Evolutionary conservation across 2,329 filamentous ascomycete species (phyloP), one percentile per base, ranked within the genome.

Genomic region (Colletotrichum neosansevieriae): DNA sequence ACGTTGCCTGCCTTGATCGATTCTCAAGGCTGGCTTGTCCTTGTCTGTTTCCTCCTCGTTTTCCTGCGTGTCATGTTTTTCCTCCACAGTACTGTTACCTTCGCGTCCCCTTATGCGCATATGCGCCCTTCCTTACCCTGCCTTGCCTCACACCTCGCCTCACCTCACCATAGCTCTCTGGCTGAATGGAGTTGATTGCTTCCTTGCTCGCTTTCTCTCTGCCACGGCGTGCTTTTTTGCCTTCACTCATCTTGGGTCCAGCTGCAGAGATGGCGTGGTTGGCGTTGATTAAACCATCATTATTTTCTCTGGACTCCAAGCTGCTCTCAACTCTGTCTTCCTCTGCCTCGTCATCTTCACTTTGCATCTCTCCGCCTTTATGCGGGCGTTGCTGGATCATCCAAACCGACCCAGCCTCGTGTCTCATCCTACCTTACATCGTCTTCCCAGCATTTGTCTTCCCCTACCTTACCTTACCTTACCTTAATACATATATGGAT

Each of bases 401-500:
- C 6, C 6, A 1, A 29, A 29, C 29, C 29, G 29, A 29, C 29
- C 29, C 6, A 29, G 29, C 6, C 29, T 29, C 29, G 29, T 29
- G 29, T 29, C 17, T 19, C 42, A n/a, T 49, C 12, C 44, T 29
- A 29, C 12, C 44, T 29, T n/a, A 29, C 29, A 9, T 2, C 29
- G 29, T 9, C 29, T 29, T 29, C 29, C 29, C 29, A 45, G 24
- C 24, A 24, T 4, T 24, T 24, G 4, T 24, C 4, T 24, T 24
- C 24, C 24, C 24, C 24, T 24, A 4, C 56, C 57, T 60, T 13
- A 19, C n/a, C 59, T 36, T 49, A 45, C 62, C 57, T 60, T 65
- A 50, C 42, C 59, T 36, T 49, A 21, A 15, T 45, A 21, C n/a
- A 38, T 19, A 38, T 63, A 34, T 47, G 61, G 54, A n/a, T 58